Evolutionary conservation across 202 grass and related monocot genomes (phyloP).

Genomic region (Bolboschoenoplectus hybrid): DNA sequence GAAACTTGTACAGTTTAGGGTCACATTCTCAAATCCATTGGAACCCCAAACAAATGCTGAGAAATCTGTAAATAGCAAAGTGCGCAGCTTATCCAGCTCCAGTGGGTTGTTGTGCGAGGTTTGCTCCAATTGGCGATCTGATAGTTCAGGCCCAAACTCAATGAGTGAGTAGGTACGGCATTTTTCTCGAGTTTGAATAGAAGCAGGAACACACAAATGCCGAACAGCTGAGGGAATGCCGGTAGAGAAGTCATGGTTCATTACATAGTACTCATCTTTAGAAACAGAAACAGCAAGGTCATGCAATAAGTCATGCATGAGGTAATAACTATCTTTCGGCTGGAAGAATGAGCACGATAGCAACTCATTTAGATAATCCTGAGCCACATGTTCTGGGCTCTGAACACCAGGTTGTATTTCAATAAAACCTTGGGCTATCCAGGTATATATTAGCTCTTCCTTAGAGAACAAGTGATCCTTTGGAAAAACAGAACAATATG

Average conservation of each 20-base stretch:
- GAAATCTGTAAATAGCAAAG: conserved; percentile 28
- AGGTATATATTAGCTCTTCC: conserved; percentile 16
- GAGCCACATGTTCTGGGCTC: conserved; percentile 34
- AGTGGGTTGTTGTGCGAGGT: neutral
- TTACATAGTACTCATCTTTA: conserved; percentile 28
- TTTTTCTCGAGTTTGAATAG: neutral
- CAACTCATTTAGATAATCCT: conserved; percentile 23
- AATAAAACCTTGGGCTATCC: conserved; percentile 57
- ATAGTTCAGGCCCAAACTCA: neutral
- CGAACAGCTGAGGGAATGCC: neutral
- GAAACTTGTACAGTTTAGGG: neutral
- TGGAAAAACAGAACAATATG: conserved; percentile 50
- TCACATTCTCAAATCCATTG: neutral
- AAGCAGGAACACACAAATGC: conserved; percentile 41
- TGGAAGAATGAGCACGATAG: conserved; percentile 40
- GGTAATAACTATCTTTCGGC: neutral
- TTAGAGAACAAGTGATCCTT: conserved; percentile 19
- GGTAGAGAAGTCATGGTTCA: neutral
- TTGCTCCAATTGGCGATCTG: neutral
- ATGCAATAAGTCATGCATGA: conserved; percentile 52
- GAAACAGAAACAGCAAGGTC: conserved; percentile 36
- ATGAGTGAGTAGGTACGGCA: neutral
- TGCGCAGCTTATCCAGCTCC: conserved; percentile 29
- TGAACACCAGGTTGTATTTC: neutral
- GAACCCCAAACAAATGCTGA: neutral